A percentile compares a stretch with the other conserved stretches of the same genome.
These are phyloP conservation scores for Sindora glabra DNA, from an alignment of 306 rosid genomes.

Conservation along the genomic window DNA sequence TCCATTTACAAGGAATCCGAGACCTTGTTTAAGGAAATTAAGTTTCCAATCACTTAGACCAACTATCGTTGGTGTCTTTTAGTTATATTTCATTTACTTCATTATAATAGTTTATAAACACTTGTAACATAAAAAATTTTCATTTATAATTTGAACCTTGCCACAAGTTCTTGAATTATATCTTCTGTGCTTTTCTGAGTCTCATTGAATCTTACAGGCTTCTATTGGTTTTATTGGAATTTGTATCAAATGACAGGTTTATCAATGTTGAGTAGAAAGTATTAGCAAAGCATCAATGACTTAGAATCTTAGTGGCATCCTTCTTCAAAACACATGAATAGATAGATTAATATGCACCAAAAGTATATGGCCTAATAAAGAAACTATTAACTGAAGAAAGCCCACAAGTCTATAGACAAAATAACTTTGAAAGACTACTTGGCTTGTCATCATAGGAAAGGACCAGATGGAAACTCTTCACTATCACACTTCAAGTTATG, in stretches of 20 bases:
- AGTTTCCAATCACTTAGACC: no score
- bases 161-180: no score
- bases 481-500: constrained; percentile 5
- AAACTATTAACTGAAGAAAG: constrained; percentile 16
- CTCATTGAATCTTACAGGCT: constrained; percentile 17
- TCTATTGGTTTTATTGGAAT: background rate
- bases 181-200: background rate
- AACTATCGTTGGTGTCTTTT: no score
- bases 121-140: no score
- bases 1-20: no score
- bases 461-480: background rate
- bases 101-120: no score
- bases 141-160: no score
- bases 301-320: constrained; percentile 21
- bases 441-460: background rate
- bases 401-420: constrained; percentile 8
- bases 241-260: constrained; percentile 26
- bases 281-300: background rate
- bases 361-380: constrained; percentile 10
- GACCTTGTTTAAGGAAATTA: no score
- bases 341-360: background rate
- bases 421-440: background rate
- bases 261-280: constrained; percentile 16
- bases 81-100: no score
- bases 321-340: constrained; percentile 3